phyloP scores from a whole-genome alignment of 208 protist species.

The Wallacemonas sp. region DNA sequence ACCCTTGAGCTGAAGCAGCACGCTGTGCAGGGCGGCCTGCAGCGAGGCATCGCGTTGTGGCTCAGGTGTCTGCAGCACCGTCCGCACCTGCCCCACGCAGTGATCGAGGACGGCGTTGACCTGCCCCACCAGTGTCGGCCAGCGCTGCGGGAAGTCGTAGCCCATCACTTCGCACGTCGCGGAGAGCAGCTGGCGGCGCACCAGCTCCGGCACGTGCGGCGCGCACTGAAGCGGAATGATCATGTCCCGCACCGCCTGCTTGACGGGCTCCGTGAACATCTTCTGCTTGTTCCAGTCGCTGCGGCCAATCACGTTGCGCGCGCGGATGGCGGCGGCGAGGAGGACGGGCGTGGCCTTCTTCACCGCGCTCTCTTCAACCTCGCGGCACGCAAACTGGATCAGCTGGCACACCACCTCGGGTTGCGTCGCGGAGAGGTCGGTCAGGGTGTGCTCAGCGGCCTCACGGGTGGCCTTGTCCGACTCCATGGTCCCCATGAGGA shows the following conservation, averaged over 20 bases:
- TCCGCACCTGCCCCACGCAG: constrained; percentile 30
- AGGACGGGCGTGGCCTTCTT: constrained; percentile 27
- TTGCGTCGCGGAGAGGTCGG: constrained; percentile 40
- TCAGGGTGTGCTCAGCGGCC: constrained; percentile 62
- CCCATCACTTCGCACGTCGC: constrained; percentile 62
- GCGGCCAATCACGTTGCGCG: constrained; percentile 73
- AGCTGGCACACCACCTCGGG: constrained; percentile 63
- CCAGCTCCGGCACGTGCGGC: constrained; percentile 59
- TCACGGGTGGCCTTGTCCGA: constrained; percentile 65
- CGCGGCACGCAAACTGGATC: constrained; percentile 46
- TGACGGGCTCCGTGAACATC: constrained; percentile 58
- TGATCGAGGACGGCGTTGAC: constrained; percentile 44
- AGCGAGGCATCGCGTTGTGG: constrained; percentile 19
- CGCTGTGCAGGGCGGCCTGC: constrained; percentile 12
- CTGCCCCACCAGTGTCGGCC: constrained; percentile 67
- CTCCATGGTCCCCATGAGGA: constrained; percentile 69
- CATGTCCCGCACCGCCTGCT: constrained; percentile 35
- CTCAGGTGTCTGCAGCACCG: constrained; percentile 20
- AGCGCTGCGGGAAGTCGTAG: constrained; percentile 73
- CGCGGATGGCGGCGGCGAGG: constrained; percentile 68
- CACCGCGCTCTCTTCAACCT: constrained; percentile 15
- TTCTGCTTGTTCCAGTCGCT: constrained; percentile 75
- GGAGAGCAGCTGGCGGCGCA: constrained; percentile 77
- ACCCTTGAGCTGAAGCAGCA: constrained; percentile 63
- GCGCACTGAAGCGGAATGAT: constrained; percentile 70